Conservation (phyloP, 192 early-diverging fungal species). For the Funneliformis mosseae region DNA sequence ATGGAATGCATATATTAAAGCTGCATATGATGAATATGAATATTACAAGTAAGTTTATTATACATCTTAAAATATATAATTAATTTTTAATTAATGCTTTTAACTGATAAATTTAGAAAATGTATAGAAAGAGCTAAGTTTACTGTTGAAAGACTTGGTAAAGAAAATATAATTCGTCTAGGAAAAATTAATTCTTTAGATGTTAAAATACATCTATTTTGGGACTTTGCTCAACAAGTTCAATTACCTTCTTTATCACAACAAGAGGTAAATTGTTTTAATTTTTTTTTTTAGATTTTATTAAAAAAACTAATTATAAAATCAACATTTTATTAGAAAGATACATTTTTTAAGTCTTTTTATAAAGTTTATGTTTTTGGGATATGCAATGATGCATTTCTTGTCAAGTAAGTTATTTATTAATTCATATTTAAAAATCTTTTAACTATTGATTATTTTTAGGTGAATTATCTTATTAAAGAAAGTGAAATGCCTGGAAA, state of each 20-base stretch:
- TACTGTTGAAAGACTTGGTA: not conserved
- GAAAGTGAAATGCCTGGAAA: not conserved
- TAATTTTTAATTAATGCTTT: conserved; percentile 12
- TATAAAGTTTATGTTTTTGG: conserved; percentile 7
- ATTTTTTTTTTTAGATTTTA: not conserved
- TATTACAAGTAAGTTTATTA: conserved; percentile 6
- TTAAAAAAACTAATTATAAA: not conserved
- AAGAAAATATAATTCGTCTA: not conserved
- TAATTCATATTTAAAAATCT: not conserved
- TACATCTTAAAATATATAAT: not conserved
- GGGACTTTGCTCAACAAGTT: not conserved
- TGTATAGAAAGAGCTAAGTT: not conserved
- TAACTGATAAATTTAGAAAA: not conserved
- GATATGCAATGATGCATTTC: conserved; percentile 2
- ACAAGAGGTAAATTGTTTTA: no score
- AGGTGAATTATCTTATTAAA: conserved; percentile 2
- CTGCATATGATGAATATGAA: not conserved
- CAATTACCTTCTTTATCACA: not conserved
- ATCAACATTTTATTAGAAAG: not conserved
- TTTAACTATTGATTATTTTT: not conserved
- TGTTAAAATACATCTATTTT: not conserved
- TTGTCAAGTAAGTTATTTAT: not conserved
- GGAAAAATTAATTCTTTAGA: not conserved
- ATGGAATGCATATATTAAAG: not conserved
- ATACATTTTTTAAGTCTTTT: conserved; percentile 1